Evolutionary conservation across 1,139 yeast genomes (phyloP), one percentile per base, ranked within the genome.

Genomic region (Magnusiomyces fungicola): DNA sequence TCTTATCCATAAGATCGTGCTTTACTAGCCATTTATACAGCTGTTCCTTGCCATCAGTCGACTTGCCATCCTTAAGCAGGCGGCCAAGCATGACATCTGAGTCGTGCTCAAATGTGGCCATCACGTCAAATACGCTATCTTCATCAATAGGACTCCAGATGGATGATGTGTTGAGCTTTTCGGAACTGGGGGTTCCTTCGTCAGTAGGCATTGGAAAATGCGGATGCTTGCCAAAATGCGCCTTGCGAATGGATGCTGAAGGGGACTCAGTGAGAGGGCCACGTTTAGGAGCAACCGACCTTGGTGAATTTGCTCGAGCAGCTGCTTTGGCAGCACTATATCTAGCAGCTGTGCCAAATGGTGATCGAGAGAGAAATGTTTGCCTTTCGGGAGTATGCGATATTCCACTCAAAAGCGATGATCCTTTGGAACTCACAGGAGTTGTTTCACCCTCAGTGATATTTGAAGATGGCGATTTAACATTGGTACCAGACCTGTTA

Each of bases 1-100:
- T 79, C 83, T 83, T 79, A 25, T 76, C 72, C 58, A 83, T 71
- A 58, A 84, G 90, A 19, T 38, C 30, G 19, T 47, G 39, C 23
- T 58, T 60, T n/a, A 55, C 50, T 19, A 71, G 50, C 30, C 61
- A 61, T n/a, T 55, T 55, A 41, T 66, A 69, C 1, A 63, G 57
- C 37, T 52, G 50, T 24, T 57, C 61, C 10, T 6, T 32, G 16
- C 32, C 21, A 5, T 23, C n/a, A 3, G 23, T 29, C n/a, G 36
- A 24, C 12, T 7, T 12, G 16, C n/a, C 24, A 32, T 43, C 29
- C 21, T 27, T 3, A 16, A 14, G 21, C 23, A 33, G 29, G 22
- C 24, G 19, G 29, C 39, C 19, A 21, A 23, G 24, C 24, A 19
- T 12, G 39, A 37, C 22, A 12, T 37, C 41, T 7, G 22, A 9